These are phyloP conservation scores for Eucalyptus cloeziana DNA, from an alignment of 345 rosid species.

Conservation along the genomic window DNA sequence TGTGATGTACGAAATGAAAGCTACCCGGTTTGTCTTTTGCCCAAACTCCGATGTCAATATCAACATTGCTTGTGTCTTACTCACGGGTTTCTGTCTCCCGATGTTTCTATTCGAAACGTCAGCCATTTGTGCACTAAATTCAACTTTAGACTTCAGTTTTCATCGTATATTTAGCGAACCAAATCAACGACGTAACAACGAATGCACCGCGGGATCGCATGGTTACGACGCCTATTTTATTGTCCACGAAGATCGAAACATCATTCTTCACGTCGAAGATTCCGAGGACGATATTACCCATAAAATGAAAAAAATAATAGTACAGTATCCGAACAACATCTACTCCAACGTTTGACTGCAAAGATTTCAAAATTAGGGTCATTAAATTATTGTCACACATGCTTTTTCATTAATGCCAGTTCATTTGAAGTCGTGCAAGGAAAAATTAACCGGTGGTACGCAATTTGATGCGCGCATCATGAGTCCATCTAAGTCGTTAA, in stretches of 20 bases:
- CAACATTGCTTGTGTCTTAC: not conserved
- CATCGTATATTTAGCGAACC: not conserved
- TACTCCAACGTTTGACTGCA: not conserved
- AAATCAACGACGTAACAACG: not conserved
- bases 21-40: not conserved
- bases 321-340: not conserved
- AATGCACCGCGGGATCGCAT: not conserved
- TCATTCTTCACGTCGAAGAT: not conserved
- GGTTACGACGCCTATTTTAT: not conserved
- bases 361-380: not conserved
- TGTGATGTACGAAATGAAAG: not conserved
- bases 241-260: not conserved
- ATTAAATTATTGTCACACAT: not conserved
- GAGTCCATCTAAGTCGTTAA: not conserved
- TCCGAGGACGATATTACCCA: not conserved
- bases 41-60: not conserved
- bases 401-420: not conserved
- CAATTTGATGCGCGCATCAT: not conserved
- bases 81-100: not conserved
- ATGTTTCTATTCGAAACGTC: not conserved
- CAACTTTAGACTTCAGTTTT: not conserved
- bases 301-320: not conserved
- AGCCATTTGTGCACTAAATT: not conserved
- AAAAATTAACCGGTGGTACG: not conserved
- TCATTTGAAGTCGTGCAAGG: not conserved